Conservation (phyloP, 169 alveolate genomes). For the Plasmodium gallinaceum region DNA sequence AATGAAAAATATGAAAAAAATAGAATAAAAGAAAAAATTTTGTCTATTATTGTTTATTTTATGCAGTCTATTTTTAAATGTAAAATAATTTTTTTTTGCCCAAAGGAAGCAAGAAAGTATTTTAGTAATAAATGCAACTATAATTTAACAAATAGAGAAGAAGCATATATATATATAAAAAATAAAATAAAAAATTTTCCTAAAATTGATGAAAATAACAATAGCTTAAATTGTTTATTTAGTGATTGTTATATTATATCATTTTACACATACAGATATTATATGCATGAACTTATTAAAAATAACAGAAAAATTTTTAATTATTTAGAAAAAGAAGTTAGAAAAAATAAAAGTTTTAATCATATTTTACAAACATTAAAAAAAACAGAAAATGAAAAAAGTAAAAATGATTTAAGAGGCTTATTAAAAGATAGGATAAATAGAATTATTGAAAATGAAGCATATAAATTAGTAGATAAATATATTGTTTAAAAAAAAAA, state of each 20-base stretch:
- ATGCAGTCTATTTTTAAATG: constrained; percentile 62
- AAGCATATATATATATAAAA: constrained; percentile 61
- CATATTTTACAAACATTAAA: constrained; percentile 43
- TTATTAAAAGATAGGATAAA: constrained; percentile 35
- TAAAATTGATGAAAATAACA: constrained; percentile 23
- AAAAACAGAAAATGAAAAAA: constrained; percentile 25
- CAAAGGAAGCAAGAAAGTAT: constrained; percentile 73
- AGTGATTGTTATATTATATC: constrained; percentile 71
- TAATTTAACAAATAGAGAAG: constrained; percentile 51
- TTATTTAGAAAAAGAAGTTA: constrained; percentile 53
- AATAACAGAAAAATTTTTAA: constrained; percentile 46
- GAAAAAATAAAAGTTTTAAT: constrained; percentile 55
- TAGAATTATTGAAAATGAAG: constrained; percentile 42
- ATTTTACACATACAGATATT: constrained; percentile 59
- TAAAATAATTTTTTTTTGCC: constrained; percentile 68
- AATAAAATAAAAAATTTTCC: constrained; percentile 63
- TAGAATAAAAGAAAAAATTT: constrained; percentile 56
- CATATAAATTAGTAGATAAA: constrained; percentile 50
- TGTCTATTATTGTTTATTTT: constrained; percentile 60
- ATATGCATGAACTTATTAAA: constrained; percentile 71
- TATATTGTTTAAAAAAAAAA: constrained; percentile 6
- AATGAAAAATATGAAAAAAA: constrained; percentile 73
- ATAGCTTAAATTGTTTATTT: constrained; percentile 51
- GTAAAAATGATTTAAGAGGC: constrained; percentile 25
- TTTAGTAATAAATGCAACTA: constrained; percentile 55